phyloP scores from a whole-genome alignment of 73 alveolate genomes.

The Paramecium primaurelia region DNA sequence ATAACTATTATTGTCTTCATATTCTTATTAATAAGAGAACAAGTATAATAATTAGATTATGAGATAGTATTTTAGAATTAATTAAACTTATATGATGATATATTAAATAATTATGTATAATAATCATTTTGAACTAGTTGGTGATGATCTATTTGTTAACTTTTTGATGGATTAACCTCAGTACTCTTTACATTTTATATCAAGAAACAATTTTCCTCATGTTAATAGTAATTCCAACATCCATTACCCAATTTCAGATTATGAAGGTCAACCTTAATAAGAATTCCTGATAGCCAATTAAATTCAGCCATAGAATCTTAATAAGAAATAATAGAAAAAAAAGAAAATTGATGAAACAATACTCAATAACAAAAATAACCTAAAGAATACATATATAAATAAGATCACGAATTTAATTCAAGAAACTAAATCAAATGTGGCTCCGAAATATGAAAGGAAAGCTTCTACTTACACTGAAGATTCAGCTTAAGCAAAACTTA shows the following conservation, averaged over 20 bases:
- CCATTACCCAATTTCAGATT: neutral
- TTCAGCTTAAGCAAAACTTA: neutral
- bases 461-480: neutral
- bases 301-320: neutral
- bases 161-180: neutral
- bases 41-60: neutral
- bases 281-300: neutral
- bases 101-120: neutral
- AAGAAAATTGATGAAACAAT: neutral
- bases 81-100: neutral
- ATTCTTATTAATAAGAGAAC: neutral
- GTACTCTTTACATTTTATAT: neutral
- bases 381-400: slow-evolving; percentile 41
- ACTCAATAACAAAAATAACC: slow-evolving; percentile 25
- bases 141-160: neutral
- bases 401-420: slow-evolving; percentile 32
- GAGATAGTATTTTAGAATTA: neutral
- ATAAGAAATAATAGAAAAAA: neutral
- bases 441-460: neutral
- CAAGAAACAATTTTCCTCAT: neutral
- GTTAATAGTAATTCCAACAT: neutral
- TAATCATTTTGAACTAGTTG: slow-evolving; percentile 9
- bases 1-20: neutral
- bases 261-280: neutral
- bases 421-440: neutral